Conservation (phyloP, 2,329 filamentous ascomycete species). For the Neonectria coccinea region DNA sequence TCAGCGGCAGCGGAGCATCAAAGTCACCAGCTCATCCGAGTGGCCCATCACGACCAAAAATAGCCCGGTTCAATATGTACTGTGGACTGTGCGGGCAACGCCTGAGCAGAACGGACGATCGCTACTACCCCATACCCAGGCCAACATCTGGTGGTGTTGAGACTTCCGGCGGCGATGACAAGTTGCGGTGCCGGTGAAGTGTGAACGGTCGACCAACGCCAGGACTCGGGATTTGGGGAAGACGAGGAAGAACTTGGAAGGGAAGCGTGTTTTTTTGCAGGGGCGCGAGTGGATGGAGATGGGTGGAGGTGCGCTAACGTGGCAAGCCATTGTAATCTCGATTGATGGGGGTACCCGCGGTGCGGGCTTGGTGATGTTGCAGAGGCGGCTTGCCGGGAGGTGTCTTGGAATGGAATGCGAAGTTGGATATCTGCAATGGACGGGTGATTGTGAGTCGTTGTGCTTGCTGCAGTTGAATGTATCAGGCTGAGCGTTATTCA, state of each 20-base stretch:
- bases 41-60: slow-evolving; percentile 25
- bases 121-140: slow-evolving; percentile 1
- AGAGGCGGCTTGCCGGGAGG: neutral
- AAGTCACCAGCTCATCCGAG: slow-evolving; percentile 15
- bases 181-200: slow-evolving; percentile 17
- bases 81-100: neutral
- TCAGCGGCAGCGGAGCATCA: slow-evolving; percentile 6
- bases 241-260: neutral
- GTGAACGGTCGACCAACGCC: slow-evolving; percentile 24
- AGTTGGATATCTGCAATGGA: neutral
- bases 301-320: slow-evolving; percentile 26
- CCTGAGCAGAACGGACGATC: slow-evolving; percentile 3
- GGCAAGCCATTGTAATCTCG: slow-evolving; percentile 39
- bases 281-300: slow-evolving; percentile 12
- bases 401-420: slow-evolving; percentile 11
- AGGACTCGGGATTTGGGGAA: slow-evolving; percentile 5
- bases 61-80: slow-evolving; percentile 13
- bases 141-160: slow-evolving; percentile 8
- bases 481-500: slow-evolving; percentile 1
- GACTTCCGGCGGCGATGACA: slow-evolving; percentile 5
- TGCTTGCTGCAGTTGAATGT: neutral
- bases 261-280: slow-evolving; percentile 7
- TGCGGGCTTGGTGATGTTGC: slow-evolving; percentile 1
- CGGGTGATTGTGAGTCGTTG: neutral
- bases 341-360: slow-evolving; percentile 23